Evolutionary conservation across 2,329 filamentous ascomycete genomes (phyloP).

Genomic region (Cryphonectria carpinicola): DNA sequence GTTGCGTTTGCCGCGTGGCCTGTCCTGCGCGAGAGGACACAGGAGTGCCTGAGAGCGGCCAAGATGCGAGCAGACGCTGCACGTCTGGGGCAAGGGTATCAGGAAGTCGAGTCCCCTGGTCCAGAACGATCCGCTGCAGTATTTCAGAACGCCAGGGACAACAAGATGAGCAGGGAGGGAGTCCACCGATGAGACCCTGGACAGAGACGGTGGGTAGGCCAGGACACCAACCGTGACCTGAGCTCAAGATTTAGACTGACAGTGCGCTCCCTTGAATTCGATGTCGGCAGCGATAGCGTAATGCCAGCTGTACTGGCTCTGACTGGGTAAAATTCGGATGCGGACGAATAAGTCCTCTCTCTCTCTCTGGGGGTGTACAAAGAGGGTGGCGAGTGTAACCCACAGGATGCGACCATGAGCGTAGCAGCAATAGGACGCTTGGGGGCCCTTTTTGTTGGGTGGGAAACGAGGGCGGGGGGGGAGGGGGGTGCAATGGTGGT

Average conservation of each 20-base stretch:
- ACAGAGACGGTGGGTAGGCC: neutral
- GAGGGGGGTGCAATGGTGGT: neutral
- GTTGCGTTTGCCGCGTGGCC: neutral
- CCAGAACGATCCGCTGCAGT: neutral
- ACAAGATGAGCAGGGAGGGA: neutral
- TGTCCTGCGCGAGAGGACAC: neutral
- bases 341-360: neutral
- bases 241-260: neutral
- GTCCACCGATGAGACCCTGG: neutral
- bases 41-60: neutral
- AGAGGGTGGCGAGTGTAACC: slow-evolving; percentile 7
- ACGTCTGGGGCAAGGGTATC: neutral
- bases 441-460: neutral
- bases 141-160: neutral
- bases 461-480: neutral
- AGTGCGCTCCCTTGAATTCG: neutral
- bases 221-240: neutral
- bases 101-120: neutral
- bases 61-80: slow-evolving; percentile 6
- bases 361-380: neutral
- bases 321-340: neutral
- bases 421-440: neutral
- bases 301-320: neutral
- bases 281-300: neutral
- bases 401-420: neutral